Conservation (phyloP, 192 early-diverging fungal genomes). For the Neocallimastix lanati region DNA sequence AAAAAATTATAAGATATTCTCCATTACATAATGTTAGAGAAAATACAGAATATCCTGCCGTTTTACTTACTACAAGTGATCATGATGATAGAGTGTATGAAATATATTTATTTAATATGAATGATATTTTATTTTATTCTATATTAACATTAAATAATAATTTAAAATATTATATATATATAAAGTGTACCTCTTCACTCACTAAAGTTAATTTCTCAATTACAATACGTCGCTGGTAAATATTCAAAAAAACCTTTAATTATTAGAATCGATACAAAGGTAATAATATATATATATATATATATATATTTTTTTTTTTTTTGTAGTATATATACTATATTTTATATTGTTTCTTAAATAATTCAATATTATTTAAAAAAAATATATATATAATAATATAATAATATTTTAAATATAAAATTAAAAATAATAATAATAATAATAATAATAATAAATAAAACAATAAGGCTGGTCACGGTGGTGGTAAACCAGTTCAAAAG, state of each 20-base stretch:
- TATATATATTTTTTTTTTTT: no score
- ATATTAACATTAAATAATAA: no score
- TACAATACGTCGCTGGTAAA: constrained; percentile 30
- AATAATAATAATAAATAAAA: no score
- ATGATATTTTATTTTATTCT: no score
- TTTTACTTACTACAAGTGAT: constrained; percentile 39
- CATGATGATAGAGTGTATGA: constrained; percentile 49
- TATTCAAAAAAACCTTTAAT: constrained; percentile 30
- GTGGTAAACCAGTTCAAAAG: constrained; percentile 44
- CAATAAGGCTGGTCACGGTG: constrained; percentile 39
- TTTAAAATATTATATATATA: neutral
- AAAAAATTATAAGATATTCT: constrained; percentile 17
- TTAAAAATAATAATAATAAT: no score
- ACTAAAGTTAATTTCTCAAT: constrained; percentile 37
- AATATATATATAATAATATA: no score
- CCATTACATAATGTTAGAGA: constrained; percentile 46
- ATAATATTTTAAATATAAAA: no score
- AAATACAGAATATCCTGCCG: constrained; percentile 29
- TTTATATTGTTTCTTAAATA: no score
- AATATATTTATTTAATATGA: no score
- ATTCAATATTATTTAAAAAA: no score
- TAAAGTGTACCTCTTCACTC: constrained; percentile 35
- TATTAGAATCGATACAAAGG: constrained; percentile 40
- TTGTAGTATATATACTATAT: no score
- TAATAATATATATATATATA: neutral